These are phyloP conservation scores for Coniosporium apollinis DNA, from an alignment of 495 filamentous ascomycete species.

Conservation along the genomic window DNA sequence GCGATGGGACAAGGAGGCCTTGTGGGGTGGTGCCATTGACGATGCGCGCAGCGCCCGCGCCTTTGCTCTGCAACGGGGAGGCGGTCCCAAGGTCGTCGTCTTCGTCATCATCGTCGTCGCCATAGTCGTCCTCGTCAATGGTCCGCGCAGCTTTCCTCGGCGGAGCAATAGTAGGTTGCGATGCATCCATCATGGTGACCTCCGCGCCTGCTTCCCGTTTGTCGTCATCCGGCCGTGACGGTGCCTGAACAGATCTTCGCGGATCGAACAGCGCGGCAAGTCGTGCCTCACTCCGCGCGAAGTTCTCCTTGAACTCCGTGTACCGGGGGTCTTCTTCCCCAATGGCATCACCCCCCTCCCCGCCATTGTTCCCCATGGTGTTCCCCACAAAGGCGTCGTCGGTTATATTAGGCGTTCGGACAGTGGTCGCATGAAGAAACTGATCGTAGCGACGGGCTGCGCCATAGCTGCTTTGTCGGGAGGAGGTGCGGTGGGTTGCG, in stretches of 20 bases:
- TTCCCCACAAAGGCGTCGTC: slow-evolving; percentile 15
- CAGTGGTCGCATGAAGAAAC: slow-evolving; percentile 10
- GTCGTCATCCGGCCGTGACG: too few relatives aligned
- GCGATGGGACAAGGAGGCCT: slow-evolving; percentile 25
- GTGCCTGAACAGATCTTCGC: too few relatives aligned
- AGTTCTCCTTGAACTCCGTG: slow-evolving; percentile 43
- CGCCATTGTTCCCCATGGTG: slow-evolving; percentile 11
- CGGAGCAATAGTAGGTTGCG: slow-evolving; percentile 6
- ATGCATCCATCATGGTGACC: neutral
- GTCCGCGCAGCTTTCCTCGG: slow-evolving; percentile 47
- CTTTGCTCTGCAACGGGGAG: slow-evolving; percentile 43
- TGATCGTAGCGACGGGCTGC: slow-evolving; percentile 13
- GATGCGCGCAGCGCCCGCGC: slow-evolving; percentile 36
- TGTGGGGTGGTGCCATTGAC: slow-evolving; percentile 24
- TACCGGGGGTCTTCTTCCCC: slow-evolving; percentile 48
- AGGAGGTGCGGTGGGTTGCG: slow-evolving; percentile 12
- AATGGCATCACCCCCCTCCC: slow-evolving; percentile 14
- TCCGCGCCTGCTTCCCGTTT: slow-evolving; percentile 17
- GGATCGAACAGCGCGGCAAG: slow-evolving; percentile 40
- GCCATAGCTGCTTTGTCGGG: slow-evolving; percentile 13
- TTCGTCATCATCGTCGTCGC: slow-evolving; percentile 70
- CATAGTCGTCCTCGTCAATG: slow-evolving; percentile 74
- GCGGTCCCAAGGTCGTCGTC: slow-evolving; percentile 33
- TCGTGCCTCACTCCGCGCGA: slow-evolving; percentile 40
- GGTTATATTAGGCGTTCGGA: slow-evolving; percentile 19